A percentile compares a stretch with the other conserved stretches of the same genome.
Evolutionary conservation across 805 yeast genomes (phyloP).

Genomic region (Ogataea zsoltii): DNA sequence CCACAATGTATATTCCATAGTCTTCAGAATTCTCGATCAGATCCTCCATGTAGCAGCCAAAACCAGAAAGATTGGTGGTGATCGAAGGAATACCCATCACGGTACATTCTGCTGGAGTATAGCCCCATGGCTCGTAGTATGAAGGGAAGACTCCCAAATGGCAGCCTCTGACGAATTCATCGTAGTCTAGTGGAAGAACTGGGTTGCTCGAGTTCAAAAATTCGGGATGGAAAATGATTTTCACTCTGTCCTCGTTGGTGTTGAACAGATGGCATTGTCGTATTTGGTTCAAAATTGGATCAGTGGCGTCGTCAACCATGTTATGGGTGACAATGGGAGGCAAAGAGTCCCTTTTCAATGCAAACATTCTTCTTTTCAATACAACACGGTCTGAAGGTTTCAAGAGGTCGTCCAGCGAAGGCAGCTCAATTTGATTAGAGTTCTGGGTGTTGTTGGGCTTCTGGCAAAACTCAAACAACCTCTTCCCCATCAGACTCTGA

Average conservation of each 20-base stretch:
- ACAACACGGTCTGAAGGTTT: conserved; percentile 86
- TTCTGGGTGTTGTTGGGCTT: conserved; percentile 43
- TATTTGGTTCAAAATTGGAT: conserved; percentile 89
- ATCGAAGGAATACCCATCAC: conserved; percentile 99
- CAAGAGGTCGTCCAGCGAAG: conserved; percentile 76
- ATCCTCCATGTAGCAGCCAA: conserved; percentile 99
- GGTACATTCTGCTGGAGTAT: conserved; percentile 98
- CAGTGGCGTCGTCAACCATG: conserved; percentile 89
- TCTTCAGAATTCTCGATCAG: conserved; percentile 90
- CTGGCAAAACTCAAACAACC: conserved; percentile 85
- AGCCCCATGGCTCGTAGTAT: conserved; percentile 99
- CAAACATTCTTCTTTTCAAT: conserved; percentile 88
- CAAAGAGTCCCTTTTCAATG: conserved; percentile 81
- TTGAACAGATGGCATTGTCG: conserved; percentile 91
- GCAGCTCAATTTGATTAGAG: conserved; percentile 50
- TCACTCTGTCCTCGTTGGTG: conserved; percentile 85
- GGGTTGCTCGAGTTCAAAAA: conserved; percentile 94
- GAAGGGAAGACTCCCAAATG: conserved; percentile 98
- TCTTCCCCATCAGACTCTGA: conserved; percentile 79
- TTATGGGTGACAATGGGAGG: conserved; percentile 98
- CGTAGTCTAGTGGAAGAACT: conserved; percentile 88
- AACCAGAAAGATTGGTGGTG: conserved; percentile 93
- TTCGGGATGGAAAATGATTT: conserved; percentile 96
- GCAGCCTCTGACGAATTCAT: conserved; percentile 97
- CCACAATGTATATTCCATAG: conserved; percentile 96